Percentiles rank a stretch among this genome's conserved stretches.
Conservation (phyloP, 768 basidiomycete genomes). For the Hebeloma cylindrosporum region DNA sequence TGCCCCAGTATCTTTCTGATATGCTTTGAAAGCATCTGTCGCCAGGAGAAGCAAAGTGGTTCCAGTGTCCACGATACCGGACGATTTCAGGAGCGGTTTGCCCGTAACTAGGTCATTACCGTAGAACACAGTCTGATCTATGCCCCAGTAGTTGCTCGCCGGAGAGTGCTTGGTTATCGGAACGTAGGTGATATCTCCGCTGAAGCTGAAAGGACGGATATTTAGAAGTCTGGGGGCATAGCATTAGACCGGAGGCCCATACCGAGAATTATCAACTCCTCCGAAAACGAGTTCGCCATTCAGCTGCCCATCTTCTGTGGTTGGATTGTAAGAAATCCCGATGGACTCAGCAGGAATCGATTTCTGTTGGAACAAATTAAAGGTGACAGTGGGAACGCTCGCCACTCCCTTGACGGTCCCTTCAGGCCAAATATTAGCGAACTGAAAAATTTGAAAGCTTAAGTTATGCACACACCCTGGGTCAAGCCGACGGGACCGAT, state of each 20-base stretch:
- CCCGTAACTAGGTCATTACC: conserved; percentile 31
- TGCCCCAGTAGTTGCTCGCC: conserved; percentile 50
- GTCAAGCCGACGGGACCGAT: conserved; percentile 24
- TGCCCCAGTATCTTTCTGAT: conserved; percentile 54
- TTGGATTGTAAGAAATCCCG: conserved; percentile 54
- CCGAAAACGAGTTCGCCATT: conserved; percentile 63
- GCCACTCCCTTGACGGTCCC: conserved; percentile 16
- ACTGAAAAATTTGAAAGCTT: no score
- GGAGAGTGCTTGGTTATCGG: conserved; percentile 45
- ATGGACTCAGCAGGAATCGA: conserved; percentile 45
- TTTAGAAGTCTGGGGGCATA: no score
- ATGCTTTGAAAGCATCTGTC: conserved; percentile 57
- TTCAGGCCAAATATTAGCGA: conserved; percentile 18
- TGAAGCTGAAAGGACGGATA: conserved; percentile 28
- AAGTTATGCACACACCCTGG: conserved; percentile 11
- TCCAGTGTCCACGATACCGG: conserved; percentile 54
- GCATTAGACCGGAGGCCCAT: conserved; percentile 30
- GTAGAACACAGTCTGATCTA: conserved; percentile 48
- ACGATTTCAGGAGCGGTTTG: conserved; percentile 37
- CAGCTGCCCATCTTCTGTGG: conserved; percentile 31
- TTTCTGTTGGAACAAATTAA: conserved; percentile 52
- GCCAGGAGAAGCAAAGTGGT: conserved; percentile 57
- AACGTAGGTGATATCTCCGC: conserved; percentile 28
- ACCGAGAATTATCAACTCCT: conserved; percentile 48
- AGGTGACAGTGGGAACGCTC: conserved; percentile 54